These are phyloP conservation scores for Syzygium jambos DNA, from an alignment of 345 rosid species.

Conservation along the genomic window DNA sequence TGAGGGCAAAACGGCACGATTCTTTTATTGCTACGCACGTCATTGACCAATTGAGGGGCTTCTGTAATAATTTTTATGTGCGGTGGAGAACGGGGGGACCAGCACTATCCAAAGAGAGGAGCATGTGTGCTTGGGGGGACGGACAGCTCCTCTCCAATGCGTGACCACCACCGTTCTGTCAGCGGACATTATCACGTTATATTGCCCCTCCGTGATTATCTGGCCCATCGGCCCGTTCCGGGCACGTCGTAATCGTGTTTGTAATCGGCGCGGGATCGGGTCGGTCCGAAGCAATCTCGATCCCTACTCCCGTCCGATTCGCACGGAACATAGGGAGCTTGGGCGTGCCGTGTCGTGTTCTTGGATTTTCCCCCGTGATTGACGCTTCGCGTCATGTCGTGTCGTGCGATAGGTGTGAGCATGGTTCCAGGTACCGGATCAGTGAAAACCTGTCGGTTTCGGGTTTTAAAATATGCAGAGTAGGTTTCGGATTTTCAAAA, in stretches of 20 bases:
- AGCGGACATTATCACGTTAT: conserved; percentile 15
- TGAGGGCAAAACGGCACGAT: background rate
- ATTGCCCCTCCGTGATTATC: background rate
- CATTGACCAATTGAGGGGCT: background rate
- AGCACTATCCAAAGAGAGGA: conserved; percentile 4
- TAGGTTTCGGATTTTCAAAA: no score
- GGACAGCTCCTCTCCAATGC: conserved; percentile 7
- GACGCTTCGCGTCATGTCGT: no score
- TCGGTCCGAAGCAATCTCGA: background rate
- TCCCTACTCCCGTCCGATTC: background rate
- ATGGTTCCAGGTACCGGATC: no score
- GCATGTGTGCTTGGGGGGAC: conserved; percentile 21
- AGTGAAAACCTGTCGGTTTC: no score
- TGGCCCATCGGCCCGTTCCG: background rate
- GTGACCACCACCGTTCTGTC: conserved; percentile 10
- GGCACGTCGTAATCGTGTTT: background rate
- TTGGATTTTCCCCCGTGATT: no score
- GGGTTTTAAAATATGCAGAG: no score
- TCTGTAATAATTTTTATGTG: background rate
- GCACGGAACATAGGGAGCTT: no score
- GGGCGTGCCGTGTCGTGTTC: no score
- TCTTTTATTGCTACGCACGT: background rate
- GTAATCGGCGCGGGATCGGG: background rate
- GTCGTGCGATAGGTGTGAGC: no score
- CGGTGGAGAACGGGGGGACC: conserved; percentile 6